Evolutionary conservation across 345 rosid genomes (phyloP), one percentile per base, ranked within the genome.

Genomic region (Eucalyptus microcorys): DNA sequence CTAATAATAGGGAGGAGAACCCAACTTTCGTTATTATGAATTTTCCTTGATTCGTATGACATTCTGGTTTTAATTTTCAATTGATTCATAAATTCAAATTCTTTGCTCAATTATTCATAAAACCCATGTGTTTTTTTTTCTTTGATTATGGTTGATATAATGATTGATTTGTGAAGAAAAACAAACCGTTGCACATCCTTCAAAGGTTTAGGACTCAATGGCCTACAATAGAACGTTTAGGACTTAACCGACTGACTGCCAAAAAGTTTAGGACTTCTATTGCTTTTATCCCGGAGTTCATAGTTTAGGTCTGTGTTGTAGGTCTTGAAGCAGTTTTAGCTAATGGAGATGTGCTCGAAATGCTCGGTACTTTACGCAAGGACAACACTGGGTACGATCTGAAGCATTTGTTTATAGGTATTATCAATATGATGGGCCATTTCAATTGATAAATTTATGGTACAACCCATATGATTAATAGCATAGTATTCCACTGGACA

Each of bases 371-470:
- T 87, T 92, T 96, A 91, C 97, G 98, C 57, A 98, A 98, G 92
- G 99, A 98, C 92, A 98, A 98, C 89, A 98, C 99, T 86, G 99
- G 99, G 49, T 98, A 96, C 87, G 96, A 97, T 93, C 92, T 98
- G 91, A 98, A 98, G 95, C 99, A 98, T 92, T 91, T 98, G 92
- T 98, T 98, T 90, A 95, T 97, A 89, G 99, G 99, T 96, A 93
- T 47, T 89, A 76, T 47, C 45, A 71, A 71, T 37, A 71, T 9
- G 1, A 37, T 7, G 8, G 14, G 7, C 45, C 83, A 37, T 19
- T 71, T 71, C 27, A 10, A 21, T 21, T 10, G 83, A 71, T 22
- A 71, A 37, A 37, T 71, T 37, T 19, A 37, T 71, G 45, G 26
- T 37, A 19, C 83, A 10, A 71, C 83, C 45, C 87, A 86, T 50